Base-by-base conservation (phyloP, 2,329 filamentous ascomycete species). In the Blastomyces gilchristii region DNA sequence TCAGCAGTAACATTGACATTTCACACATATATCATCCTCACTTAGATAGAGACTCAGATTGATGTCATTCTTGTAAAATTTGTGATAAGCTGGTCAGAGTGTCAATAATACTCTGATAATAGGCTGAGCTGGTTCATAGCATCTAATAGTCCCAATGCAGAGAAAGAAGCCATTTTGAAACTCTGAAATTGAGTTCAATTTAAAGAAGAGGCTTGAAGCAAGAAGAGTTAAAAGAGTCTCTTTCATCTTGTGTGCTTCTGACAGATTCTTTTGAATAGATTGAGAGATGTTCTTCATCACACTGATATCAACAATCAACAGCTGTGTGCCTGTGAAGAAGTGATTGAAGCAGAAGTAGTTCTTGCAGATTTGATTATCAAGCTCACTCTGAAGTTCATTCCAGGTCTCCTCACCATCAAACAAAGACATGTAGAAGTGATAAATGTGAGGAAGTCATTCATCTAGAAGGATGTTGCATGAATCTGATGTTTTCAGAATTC, bases 31-130 rank as follows among this genome's bases (percentile, higher is more conserved):
- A 39, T 58, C 54, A 58, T 58, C 14, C 54, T 58, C 39, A 43
- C n/a, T 58, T 43, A 58, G 1, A 37, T 43, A 58, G 12, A 58
- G 39, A 37, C 18, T 2, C 11, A 58, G 39, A 6, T 58, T 58
- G n/a, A 58, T 58, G 39, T 28, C 54, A 58, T 58, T 3, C 39
- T 58, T 58, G 54, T 58, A 58, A 14, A 58, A 34, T 58, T 58
- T 28, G 4, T 37, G 54, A 4, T 34, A 7, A 16, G n/a, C 12
- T 22, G 34, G 12, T 34, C 31, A 7, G 54, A 58, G 31, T 8
- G 14, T 2, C 31, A 34, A 58, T 58, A 58, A n/a, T 43, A 2
- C 28, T 37, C n/a, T 43, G 31, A 37, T 52, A 52, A 52, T 52
- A 1, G 5, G 49, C 16, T n/a, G 18, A n/a, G 18, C 9, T 22